phyloP scores from a whole-genome alignment of 305 asterid genomes.

The Fraxinus velutina region DNA sequence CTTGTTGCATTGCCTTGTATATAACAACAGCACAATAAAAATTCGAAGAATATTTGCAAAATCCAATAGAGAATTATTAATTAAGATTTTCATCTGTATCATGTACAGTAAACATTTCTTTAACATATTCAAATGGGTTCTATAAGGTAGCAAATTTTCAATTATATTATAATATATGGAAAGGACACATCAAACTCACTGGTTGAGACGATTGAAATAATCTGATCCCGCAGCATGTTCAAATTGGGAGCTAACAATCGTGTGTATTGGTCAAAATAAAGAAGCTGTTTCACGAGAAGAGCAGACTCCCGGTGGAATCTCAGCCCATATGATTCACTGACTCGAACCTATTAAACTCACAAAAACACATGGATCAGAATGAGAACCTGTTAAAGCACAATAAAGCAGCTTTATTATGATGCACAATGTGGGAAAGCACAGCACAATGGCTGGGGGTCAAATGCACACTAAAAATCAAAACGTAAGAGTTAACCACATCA shows the following conservation, averaged over 20 bases:
- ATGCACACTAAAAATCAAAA: background rate
- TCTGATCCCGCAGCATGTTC: conserved; percentile 92
- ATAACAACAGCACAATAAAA: background rate
- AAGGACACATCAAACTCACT: background rate
- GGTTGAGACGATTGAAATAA: conserved; percentile 61
- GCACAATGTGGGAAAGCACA: background rate
- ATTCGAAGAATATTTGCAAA: background rate
- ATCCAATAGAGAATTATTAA: background rate
- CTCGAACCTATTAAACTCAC: conserved; percentile 57
- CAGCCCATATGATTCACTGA: conserved; percentile 91
- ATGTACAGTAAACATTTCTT: background rate
- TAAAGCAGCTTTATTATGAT: background rate
- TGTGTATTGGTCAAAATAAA: conserved; percentile 88
- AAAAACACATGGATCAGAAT: conserved; percentile 9
- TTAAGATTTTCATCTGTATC: background rate
- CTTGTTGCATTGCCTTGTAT: background rate
- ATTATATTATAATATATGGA: background rate
- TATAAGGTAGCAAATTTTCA: background rate
- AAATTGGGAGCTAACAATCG: conserved; percentile 83
- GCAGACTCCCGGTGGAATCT: conserved; percentile 95
- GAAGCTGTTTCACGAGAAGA: conserved; percentile 88
- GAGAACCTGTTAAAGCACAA: background rate
- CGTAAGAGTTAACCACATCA: conserved; percentile 59
- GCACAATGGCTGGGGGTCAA: background rate
- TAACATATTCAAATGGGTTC: background rate